Evolutionary conservation across 305 asterid genomes (phyloP), one percentile per base, ranked within the genome.

Genomic region (Fraxinus xanthoxyloides): DNA sequence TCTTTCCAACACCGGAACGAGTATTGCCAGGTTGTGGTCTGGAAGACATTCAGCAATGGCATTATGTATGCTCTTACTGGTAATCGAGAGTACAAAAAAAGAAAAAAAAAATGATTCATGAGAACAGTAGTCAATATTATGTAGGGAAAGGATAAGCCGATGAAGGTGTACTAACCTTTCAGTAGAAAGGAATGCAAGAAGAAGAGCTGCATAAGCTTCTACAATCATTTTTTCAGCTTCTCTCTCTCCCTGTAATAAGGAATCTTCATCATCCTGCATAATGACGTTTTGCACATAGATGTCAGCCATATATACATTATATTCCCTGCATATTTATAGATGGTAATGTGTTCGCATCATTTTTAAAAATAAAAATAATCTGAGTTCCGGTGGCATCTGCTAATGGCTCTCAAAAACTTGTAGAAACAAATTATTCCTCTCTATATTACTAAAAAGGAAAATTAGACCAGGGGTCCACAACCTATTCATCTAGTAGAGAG

Each of bases 191-290:
- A 97, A 94, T 56, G 98, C 99, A 59, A 97, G 95, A 80, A 97
- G 97, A 84, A 97, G 98, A 85, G 99, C 99, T 51, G 98, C 85
- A 87, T 94, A 94, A 75, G 97, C 99, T 92, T 97, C 99, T 31
- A 94, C 92, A 82, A 94, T 93, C 97, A 92, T 94, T 89, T 94
- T 94, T 87, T 94, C 99, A 12, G 98, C 99, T 86, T 94, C 98
- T 85, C 89, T 96, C 87, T 94, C 96, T 79, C 97, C 97, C 88
- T 90, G 93, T 86, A 90, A 85, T 85, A 97, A 75, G 73, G 97
- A 88, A 56, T 92, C 97, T 81, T 94, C 97, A 72, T 91, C 99
- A 84, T 94, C 97, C 96, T 91, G 89, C 85, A 85, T 43, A 77
- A 84, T 72, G 75, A 59, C 74, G 69, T 19, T 32, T 48, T 36